Evolutionary conservation across 164 flowering plant genomes (phyloP), one percentile per base, ranked within the genome.

Genomic region (Chimonanthus salicifolius): DNA sequence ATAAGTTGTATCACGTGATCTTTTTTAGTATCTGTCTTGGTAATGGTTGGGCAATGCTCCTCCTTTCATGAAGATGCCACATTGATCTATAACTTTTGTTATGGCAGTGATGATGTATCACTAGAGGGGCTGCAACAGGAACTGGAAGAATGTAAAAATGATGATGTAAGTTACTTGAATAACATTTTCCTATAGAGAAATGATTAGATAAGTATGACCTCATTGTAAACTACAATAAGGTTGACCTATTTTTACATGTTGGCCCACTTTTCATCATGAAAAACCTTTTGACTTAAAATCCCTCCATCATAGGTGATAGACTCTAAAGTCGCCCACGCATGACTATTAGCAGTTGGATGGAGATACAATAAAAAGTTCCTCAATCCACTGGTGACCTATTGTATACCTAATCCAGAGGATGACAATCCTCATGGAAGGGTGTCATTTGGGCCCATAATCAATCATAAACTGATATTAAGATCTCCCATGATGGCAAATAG

Each of bases 81-180:
- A 13, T 66, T 43, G 3, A 66, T 45, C 44, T 43, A 18, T 44
- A 33, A 8, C 21, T 21, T 66, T 10, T 44, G 48, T 44, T 54
- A 5, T 54, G 60, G 74, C 71, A 92, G 99, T 75, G 97, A 91
- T 64, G 94, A 88, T 73, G 62, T 92, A 20, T 92, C 98, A 33
- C 75, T 95, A 74, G 96, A 95, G 76, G 99, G 98, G 76, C 86
- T 95, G 51, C 87, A 92, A 79, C 82, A 90, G 74, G 99, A 92
- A 80, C 83, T 95, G 44, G 93, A 92, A 82, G 98, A 92, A 80
- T 95, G 99, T 75, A 81, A 84, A 79, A 80, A 81, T 78, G 95
- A 92, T 79, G 90, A 92, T 72, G 99, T 92, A 81, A 85, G 94
- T 79, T 50, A 45, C 3, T 44, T 68, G 8, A 60, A 60, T 58